Evolutionary conservation across 2,329 filamentous ascomycete genomes (phyloP), one percentile per base, ranked within the genome.

Genomic region (Mollisia scopiformis): DNA sequence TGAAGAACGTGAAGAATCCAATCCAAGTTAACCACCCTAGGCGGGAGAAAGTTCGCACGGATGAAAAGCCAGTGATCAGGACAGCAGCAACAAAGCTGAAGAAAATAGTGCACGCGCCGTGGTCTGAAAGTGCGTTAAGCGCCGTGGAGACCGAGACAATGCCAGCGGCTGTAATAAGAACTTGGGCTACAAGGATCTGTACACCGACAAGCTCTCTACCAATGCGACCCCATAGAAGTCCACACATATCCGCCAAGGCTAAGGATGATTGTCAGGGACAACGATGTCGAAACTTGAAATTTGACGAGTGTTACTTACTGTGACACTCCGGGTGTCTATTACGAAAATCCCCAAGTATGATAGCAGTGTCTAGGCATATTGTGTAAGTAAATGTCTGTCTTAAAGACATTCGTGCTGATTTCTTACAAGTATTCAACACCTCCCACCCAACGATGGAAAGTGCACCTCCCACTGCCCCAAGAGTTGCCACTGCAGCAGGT

Each of bases 61-160:
- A 54, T 19, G 51, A 54, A 27, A 54, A 54, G 31, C 33, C 37
- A 14, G 37, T 28, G 30, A 37, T 54, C 8, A 54, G 33, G 3
- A 54, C 19, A 6, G 51, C 37, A 6, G 82, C 80, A 0, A 87
- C 71, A 21, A 85, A 75, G 16, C 78, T 78, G 71, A 79, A 87
- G 74, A 77, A 83, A 19, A 84, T 83, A 0, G 84, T 86, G 68
- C 85, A 88, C 3, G 80, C 74, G 2, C 79, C 80, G 66, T 88
- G 84, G 50, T 77, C 75, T 0, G 82, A 84, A 1, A 88, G 75
- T 1, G 84, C 83, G 66, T 88, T 88, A 55, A 88, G 74, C 0
- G 79, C 85, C 0, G 82, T 82, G 0, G 84, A 84, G 2, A 85
- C 78, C 6, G 82, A 83, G 35, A 88, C 77, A 62, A 88, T 84